Percentiles rank a stretch among this genome's conserved stretches.
Conservation (phyloP, 805 yeast species). For the Nakazawaea anatomiae region DNA sequence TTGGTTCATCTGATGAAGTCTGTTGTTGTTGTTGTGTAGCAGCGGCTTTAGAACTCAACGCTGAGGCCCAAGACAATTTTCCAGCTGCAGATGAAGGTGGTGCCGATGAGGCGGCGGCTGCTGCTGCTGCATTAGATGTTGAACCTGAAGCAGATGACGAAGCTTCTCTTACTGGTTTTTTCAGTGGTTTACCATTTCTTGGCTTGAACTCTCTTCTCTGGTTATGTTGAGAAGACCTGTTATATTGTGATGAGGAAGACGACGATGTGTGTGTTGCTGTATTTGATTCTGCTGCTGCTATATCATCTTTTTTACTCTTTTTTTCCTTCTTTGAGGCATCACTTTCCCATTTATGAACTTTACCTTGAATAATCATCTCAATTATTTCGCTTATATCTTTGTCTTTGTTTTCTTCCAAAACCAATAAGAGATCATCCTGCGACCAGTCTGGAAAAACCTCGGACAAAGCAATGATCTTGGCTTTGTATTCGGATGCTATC, state of each 20-base stretch:
- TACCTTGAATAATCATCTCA: conserved; percentile 85
- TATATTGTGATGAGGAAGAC: background rate
- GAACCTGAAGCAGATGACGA: conserved; percentile 5
- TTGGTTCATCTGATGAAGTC: background rate
- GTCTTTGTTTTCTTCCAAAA: conserved; percentile 61
- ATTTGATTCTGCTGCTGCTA: conserved; percentile 1
- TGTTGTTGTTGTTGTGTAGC: conserved; percentile 1
- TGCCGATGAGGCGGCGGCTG: conserved; percentile 2
- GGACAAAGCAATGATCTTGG: conserved; percentile 47
- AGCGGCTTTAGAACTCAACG: conserved; percentile 20
- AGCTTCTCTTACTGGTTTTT: conserved; percentile 4
- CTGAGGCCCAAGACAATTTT: conserved; percentile 28
- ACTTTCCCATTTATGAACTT: conserved; percentile 91
- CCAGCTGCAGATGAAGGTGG: conserved; percentile 10
- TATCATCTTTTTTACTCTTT: conserved; percentile 20
- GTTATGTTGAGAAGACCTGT: conserved; percentile 3
- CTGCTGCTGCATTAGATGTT: background rate
- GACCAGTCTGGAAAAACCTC: conserved; percentile 97
- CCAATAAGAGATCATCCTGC: conserved; percentile 69
- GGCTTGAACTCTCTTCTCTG: conserved; percentile 2
- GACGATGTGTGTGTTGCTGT: background rate
- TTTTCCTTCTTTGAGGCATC: conserved; percentile 66
- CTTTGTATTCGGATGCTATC: conserved; percentile 24
- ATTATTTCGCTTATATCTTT: conserved; percentile 75
- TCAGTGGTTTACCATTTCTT: background rate